A percentile compares a stretch with the other conserved stretches of the same genome.
phyloP scores from a whole-genome alignment of 2,329 filamentous ascomycete genomes.

The Cordyceps tenuipes region DNA sequence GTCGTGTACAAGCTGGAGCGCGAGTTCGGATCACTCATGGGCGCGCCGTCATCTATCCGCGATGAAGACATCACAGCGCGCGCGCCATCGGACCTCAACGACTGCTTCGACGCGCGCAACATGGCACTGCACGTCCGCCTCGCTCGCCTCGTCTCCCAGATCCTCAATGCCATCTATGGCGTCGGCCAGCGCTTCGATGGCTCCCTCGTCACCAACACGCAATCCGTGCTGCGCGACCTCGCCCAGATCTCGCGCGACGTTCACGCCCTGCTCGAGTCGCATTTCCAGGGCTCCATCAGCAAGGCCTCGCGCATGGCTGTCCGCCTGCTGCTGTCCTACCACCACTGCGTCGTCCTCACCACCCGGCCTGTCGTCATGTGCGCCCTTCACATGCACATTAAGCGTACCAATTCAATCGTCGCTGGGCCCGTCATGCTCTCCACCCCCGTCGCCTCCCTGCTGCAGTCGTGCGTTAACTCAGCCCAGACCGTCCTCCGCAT shows the following conservation, averaged over 20 bases:
- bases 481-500: conserved; percentile 21
- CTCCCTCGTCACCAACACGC: conserved; percentile 21
- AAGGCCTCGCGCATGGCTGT: conserved; percentile 22
- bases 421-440: conserved; percentile 17
- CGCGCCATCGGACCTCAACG: conserved; percentile 21
- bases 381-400: conserved; percentile 25
- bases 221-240: conserved; percentile 20
- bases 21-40: conserved; percentile 21
- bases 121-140: conserved; percentile 21
- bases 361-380: conserved; percentile 25
- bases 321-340: conserved; percentile 20
- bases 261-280: conserved; percentile 19
- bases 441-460: conserved; percentile 20
- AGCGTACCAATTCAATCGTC: conserved; percentile 17
- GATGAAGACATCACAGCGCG: conserved; percentile 24
- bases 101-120: conserved; percentile 19
- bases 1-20: conserved; percentile 23
- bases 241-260: conserved; percentile 21
- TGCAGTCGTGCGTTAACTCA: conserved; percentile 23
- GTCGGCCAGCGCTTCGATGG: conserved; percentile 22
- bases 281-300: conserved; percentile 22
- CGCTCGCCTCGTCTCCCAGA: conserved; percentile 17
- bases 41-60: conserved; percentile 20
- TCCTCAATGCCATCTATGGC: conserved; percentile 14
- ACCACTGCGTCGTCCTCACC: conserved; percentile 23